These are phyloP conservation scores for Hypoxylon sp. DNA, from an alignment of 2,329 filamentous ascomycete species.

Conservation along the genomic window DNA sequence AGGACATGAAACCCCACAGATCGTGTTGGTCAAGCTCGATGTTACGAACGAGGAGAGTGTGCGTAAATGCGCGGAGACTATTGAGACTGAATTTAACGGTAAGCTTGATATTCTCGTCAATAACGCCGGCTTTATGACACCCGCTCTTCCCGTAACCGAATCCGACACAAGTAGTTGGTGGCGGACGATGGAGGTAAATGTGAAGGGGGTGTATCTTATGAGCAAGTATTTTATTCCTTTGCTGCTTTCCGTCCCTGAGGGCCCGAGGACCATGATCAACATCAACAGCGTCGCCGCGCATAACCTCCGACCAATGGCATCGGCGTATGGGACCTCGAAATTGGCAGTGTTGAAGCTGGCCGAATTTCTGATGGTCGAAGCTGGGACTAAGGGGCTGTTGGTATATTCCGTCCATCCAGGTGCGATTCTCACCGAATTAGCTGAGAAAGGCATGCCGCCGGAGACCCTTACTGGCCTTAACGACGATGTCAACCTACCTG, in stretches of 20 bases:
- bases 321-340: conserved; percentile 37
- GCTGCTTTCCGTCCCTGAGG: conserved; percentile 24
- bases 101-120: conserved; percentile 36
- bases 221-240: conserved; percentile 41
- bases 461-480: conserved; percentile 30
- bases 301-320: conserved; percentile 30
- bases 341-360: conserved; percentile 37
- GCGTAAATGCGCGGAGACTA: conserved; percentile 12
- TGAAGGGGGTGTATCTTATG: conserved; percentile 41
- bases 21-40: conserved; percentile 32
- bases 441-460: conserved; percentile 38
- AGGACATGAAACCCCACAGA: conserved; percentile 34
- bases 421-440: conserved; percentile 40
- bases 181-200: conserved; percentile 43
- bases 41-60: conserved; percentile 38
- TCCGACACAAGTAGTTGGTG: conserved; percentile 40
- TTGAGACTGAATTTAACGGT: conserved; percentile 29
- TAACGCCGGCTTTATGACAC: conserved; percentile 37
- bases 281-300: conserved; percentile 40
- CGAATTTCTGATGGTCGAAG: conserved; percentile 41
- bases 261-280: conserved; percentile 41
- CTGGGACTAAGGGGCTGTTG: conserved; percentile 34
- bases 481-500: conserved; percentile 43
- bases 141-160: conserved; percentile 34
- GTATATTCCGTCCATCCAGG: conserved; percentile 43